phyloP scores from a whole-genome alignment of 805 yeast species.

The Ogataea paradorogensis region DNA sequence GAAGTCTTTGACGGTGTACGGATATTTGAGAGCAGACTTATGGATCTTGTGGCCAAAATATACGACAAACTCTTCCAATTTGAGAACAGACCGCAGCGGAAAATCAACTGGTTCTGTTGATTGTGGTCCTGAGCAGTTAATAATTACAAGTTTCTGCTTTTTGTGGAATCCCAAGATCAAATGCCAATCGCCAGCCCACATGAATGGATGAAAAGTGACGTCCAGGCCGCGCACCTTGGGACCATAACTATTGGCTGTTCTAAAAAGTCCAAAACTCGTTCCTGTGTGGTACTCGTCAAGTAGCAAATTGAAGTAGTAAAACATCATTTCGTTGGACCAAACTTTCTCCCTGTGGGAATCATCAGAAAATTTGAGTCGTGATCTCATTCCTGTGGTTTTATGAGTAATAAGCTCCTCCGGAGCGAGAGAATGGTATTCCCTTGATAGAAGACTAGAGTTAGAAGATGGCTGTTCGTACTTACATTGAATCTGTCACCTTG shows the following conservation, averaged over 20 bases:
- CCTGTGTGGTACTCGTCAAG: conserved; percentile 24
- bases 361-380: conserved; percentile 27
- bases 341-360: conserved; percentile 27
- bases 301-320: conserved; percentile 28
- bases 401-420: conserved; percentile 28
- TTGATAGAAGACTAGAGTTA: conserved; percentile 18
- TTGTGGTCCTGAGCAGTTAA: conserved; percentile 25
- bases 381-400: conserved; percentile 26
- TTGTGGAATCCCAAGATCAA: conserved; percentile 30
- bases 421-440: conserved; percentile 24
- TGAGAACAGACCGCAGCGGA: conserved; percentile 24
- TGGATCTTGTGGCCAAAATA: conserved; percentile 28
- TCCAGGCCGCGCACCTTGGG: conserved; percentile 23
- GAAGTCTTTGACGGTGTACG: conserved; percentile 21
- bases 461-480: conserved; percentile 4
- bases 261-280: conserved; percentile 23
- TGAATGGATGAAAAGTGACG: conserved; percentile 32
- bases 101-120: conserved; percentile 14
- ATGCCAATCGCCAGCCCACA: conserved; percentile 33
- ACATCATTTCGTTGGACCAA: conserved; percentile 32
- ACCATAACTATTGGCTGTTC: conserved; percentile 25
- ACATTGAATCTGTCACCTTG: conserved; percentile 22
- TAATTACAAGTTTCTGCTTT: conserved; percentile 24
- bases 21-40: conserved; percentile 28
- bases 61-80: conserved; percentile 27